Percentiles rank a stretch among this genome's conserved stretches.
Conservation (phyloP, 148 eudicot species). For the Fagopyrum esculentum region DNA sequence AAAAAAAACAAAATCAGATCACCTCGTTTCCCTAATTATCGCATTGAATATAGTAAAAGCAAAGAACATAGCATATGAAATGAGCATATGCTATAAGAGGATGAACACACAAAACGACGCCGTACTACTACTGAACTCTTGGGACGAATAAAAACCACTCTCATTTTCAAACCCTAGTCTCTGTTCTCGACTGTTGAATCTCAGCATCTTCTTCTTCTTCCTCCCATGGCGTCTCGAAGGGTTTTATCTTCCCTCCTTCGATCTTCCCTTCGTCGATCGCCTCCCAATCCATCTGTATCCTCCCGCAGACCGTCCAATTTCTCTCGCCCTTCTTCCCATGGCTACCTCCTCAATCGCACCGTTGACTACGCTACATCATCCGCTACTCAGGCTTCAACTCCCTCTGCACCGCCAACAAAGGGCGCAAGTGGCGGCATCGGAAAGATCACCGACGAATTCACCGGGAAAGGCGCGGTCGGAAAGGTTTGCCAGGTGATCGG, state of each 20-base stretch:
- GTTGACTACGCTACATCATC: conserved; percentile 45
- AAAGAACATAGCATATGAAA: background rate
- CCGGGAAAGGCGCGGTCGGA: conserved; percentile 64
- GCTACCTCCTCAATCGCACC: conserved; percentile 46
- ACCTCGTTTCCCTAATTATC: background rate
- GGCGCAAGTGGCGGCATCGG: conserved; percentile 19
- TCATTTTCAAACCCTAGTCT: conserved; percentile 15
- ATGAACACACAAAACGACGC: conserved; percentile 2
- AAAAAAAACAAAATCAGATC: too few relatives aligned
- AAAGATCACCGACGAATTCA: conserved; percentile 75
- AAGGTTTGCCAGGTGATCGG: conserved; percentile 95
- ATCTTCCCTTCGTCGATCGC: conserved; percentile 26
- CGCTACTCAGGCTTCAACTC: conserved; percentile 20
- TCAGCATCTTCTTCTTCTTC: background rate
- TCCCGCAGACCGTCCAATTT: conserved; percentile 14
- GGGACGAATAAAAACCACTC: conserved; percentile 13
- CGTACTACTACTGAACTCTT: background rate
- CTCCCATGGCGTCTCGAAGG: conserved; percentile 46
- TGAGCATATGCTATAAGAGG: background rate
- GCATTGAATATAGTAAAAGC: background rate
- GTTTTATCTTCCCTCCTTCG: conserved; percentile 41
- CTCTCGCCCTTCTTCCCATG: conserved; percentile 30
- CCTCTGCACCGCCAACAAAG: conserved; percentile 19
- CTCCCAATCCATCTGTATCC: conserved; percentile 25
- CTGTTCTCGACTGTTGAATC: conserved; percentile 18